Evolutionary conservation across 345 rosid genomes (phyloP), one percentile per base, ranked within the genome.

Genomic region (Dipteronia dyeriana): DNA sequence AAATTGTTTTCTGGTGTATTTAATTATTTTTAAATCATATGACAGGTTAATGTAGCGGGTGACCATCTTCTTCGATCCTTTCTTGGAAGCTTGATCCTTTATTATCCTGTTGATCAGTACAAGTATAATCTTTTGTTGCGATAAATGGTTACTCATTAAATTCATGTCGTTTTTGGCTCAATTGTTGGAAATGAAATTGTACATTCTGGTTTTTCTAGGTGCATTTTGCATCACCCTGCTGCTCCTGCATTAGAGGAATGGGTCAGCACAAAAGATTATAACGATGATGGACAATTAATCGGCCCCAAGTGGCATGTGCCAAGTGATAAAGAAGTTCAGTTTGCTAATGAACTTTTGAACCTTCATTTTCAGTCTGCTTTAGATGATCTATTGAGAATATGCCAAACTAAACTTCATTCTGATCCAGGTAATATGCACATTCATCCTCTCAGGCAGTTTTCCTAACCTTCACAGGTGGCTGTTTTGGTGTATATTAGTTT

Each of bases 41-140:
- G 70, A 73, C 82, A 96, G 99, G 99, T 96, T 73, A 94, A 94
- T 77, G 97, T 94, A 85, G 99, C 97, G 68, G 97, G 97, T 64
- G 94, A 91, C 86, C 97, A 94, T 86, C 91, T 92, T 75, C 97
- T 96, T 73, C 90, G 98, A 38, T 89, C 97, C 49, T 94, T 96
- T 76, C 90, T 92, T 57, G 97, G 97, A 82, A 92, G 98, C 85
- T 84, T 92, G 68, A 83, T 96, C 85, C 91, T 92, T 22, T 96
- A 94, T 82, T 96, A 92, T 86, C 99, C 99, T 54, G 75, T 85
- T 65, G 95, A 94, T 83, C 98, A 96, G 57, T 92, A 92, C 90
- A 91, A 85, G 99, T 96, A 85, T 82, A 87, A 13, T 20, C 56
- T 82, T n/a, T 56, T 76, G 13, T 71, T 57, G 26, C 19, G 10